These are phyloP conservation scores for Leccinum truebloodii DNA, from an alignment of 768 basidiomycete genomes.

Conservation along the genomic window DNA sequence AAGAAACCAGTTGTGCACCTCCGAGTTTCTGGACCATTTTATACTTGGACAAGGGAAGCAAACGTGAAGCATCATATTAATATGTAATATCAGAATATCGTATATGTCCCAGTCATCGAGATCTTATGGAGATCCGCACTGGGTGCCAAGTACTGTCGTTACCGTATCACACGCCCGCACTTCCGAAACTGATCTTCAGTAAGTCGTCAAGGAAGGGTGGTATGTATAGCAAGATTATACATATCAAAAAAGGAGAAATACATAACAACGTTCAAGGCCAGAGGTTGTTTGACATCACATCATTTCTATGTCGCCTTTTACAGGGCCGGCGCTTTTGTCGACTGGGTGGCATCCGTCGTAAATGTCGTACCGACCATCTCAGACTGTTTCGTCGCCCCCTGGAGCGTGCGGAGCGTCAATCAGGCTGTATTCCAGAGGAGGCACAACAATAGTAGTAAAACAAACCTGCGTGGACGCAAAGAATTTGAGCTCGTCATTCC, in stretches of 20 bases:
- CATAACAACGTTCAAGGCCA: neutral
- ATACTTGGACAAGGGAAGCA: neutral
- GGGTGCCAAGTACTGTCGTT: neutral
- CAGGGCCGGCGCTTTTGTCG: neutral
- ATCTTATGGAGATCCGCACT: neutral
- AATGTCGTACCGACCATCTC: neutral
- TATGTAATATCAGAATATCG: too few species aligned
- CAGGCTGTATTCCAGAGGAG: neutral
- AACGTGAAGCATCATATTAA: too few species aligned
- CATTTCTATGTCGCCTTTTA: neutral
- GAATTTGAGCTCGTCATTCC: neutral
- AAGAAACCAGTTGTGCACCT: neutral
- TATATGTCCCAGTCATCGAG: neutral
- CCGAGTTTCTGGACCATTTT: neutral
- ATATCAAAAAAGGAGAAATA: neutral
- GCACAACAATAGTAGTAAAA: neutral
- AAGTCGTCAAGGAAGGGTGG: neutral
- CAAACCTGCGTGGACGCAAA: conserved; percentile 1
- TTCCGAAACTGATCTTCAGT: neutral
- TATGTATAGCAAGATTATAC: neutral
- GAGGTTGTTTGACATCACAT: neutral
- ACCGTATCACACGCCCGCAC: neutral
- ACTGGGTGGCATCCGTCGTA: neutral
- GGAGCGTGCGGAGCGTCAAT: neutral
- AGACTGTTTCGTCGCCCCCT: neutral